These are phyloP conservation scores for Luvunga scandens DNA, from an alignment of 345 rosid species.

Conservation along the genomic window DNA sequence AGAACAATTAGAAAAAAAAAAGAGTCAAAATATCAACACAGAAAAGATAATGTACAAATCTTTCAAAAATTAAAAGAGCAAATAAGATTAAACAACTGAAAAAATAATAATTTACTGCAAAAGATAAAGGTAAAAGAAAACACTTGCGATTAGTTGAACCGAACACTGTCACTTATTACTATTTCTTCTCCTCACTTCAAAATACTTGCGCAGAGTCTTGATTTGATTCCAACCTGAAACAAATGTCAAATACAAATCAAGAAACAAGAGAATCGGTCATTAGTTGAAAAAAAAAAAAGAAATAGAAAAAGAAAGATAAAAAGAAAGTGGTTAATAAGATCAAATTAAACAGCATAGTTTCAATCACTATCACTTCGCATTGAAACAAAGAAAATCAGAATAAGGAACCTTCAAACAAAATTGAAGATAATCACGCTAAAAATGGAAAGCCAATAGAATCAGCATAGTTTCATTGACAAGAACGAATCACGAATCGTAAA, in stretches of 20 bases:
- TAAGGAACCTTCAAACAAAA: not conserved
- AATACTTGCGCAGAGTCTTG: conserved; percentile 1
- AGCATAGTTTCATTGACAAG: not conserved
- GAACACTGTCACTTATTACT: conserved; percentile 40
- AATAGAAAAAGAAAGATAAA: not conserved
- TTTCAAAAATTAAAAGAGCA: not conserved
- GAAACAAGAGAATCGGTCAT: too few species aligned
- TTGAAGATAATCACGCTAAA: not conserved
- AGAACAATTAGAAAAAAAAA: not conserved
- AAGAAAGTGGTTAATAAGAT: not conserved
- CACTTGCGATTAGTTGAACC: conserved; percentile 55
- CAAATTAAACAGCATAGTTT: not conserved
- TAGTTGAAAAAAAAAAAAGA: too few species aligned
- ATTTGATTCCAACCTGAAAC: conserved; percentile 20
- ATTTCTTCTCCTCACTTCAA: not conserved
- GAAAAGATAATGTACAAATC: not conserved
- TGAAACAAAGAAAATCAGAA: not conserved
- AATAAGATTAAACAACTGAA: not conserved
- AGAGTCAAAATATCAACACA: not conserved
- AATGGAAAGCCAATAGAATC: not conserved
- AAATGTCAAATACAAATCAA: not conserved
- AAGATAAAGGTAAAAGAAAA: conserved; percentile 7
- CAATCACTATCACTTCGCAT: not conserved
- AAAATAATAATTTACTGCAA: not conserved
- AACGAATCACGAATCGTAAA: not conserved